phyloP scores from a whole-genome alignment of 2,329 filamentous ascomycete species.

The Helicocarpus griseus region DNA sequence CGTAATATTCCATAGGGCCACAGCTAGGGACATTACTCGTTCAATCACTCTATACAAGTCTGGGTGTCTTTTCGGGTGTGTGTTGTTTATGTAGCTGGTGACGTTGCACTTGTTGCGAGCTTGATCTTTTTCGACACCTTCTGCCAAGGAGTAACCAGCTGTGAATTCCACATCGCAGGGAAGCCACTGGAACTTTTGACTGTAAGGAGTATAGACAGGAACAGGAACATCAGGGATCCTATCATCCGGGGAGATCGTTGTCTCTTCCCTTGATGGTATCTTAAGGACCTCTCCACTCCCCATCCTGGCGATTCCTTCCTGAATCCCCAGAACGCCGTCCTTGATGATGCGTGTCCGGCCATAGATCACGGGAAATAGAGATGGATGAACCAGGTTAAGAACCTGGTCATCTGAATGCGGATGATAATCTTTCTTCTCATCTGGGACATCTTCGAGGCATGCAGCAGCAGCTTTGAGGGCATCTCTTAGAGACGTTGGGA shows the following conservation, averaged over 20 bases:
- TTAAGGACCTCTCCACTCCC: conserved; percentile 14
- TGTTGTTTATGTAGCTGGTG: conserved; percentile 33
- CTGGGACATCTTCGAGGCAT: conserved; percentile 45
- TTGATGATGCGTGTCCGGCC: conserved; percentile 19
- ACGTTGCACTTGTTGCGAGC: conserved; percentile 16
- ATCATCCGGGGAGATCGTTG: neutral
- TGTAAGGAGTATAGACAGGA: conserved; percentile 7
- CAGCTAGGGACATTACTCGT: conserved; percentile 20
- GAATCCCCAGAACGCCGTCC: conserved; percentile 12
- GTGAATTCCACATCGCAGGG: conserved; percentile 26
- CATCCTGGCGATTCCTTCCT: conserved; percentile 17
- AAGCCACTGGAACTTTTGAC: conserved; percentile 36
- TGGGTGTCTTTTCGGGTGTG: conserved; percentile 24
- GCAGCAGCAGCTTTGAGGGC: conserved; percentile 39
- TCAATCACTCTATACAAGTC: conserved; percentile 26
- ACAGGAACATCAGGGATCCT: neutral
- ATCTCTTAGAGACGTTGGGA: conserved; percentile 32
- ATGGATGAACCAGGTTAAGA: conserved; percentile 57
- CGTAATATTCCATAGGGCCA: conserved; percentile 27
- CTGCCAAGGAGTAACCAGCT: conserved; percentile 6
- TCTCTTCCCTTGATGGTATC: conserved; percentile 4
- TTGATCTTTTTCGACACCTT: neutral
- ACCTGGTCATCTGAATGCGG: conserved; percentile 49
- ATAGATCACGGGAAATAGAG: conserved; percentile 31
- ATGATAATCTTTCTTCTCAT: conserved; percentile 52